These are phyloP conservation scores for Macadamia tetraphylla DNA, from an alignment of 164 flowering plant species.

Conservation along the genomic window DNA sequence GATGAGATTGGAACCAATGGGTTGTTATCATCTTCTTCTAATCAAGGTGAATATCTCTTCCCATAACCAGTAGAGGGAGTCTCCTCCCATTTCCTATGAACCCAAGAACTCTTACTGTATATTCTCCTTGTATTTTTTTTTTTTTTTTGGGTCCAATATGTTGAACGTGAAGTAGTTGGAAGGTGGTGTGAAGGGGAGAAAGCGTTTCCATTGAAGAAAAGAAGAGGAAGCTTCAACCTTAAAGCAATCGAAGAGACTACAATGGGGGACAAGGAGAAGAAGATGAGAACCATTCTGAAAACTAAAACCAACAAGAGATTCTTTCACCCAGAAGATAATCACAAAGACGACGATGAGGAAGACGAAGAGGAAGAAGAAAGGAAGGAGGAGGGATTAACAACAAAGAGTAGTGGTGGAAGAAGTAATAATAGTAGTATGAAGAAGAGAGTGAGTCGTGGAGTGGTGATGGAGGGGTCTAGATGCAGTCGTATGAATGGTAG, in stretches of 20 bases:
- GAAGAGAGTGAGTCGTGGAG: slow-evolving; percentile 24
- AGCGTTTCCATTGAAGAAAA: slow-evolving; percentile 49
- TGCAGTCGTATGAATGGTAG: slow-evolving; percentile 89
- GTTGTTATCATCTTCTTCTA: background rate
- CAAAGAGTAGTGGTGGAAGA: background rate
- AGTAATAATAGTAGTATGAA: background rate
- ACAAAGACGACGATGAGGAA: slow-evolving; percentile 2
- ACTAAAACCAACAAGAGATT: slow-evolving; percentile 27
- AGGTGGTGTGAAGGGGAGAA: slow-evolving; percentile 39
- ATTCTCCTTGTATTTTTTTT: too few species aligned
- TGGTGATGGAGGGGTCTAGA: slow-evolving; percentile 26
- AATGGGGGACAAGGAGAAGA: slow-evolving; percentile 6
- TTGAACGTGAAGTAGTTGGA: slow-evolving; percentile 6
- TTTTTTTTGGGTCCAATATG: too few species aligned
- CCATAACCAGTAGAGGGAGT: too few species aligned
- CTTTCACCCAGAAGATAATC: background rate
- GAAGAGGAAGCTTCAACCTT: slow-evolving; percentile 32
- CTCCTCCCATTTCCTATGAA: too few species aligned
- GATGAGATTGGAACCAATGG: background rate
- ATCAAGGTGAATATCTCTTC: background rate
- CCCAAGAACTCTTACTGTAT: too few species aligned
- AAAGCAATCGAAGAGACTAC: slow-evolving; percentile 4
- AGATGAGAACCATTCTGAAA: slow-evolving; percentile 17
- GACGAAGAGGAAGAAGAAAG: slow-evolving; percentile 5
- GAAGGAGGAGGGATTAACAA: background rate